Evolutionary conservation across 2,329 filamentous ascomycete genomes (phyloP), one percentile per base, ranked within the genome.

Genomic region (Apiospora hydei): DNA sequence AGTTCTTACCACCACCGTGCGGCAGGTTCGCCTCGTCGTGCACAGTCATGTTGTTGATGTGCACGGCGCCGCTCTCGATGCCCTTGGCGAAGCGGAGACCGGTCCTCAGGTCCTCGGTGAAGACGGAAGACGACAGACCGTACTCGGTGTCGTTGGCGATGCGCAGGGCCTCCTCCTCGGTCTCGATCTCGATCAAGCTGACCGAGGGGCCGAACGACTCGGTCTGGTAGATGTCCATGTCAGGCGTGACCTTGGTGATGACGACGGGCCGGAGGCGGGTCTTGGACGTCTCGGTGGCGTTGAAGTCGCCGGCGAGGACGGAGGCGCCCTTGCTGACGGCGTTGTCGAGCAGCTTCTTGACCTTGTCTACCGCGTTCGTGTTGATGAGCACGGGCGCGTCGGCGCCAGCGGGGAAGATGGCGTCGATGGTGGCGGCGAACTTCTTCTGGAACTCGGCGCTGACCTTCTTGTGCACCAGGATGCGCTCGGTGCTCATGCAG

Each of bases 71-170:
- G 24, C 85, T 86, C 72, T 93, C 85, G 68, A 90, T 86, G 73
- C 84, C 82, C 75, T 82, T 85, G 4, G 88, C 87, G 43, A 90
- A 81, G 24, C 85, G 83, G 69, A 90, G 74, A 0, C 86, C 88
- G 6, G 82, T 82, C 75, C 85, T 83, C 70, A 93, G 80, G 77
- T 91, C 87, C 77, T 87, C 84, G 0, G 91, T 93, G 78, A 92
- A 93, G 7, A 94, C 86, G 0, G 91, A 87, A 2, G 88, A 87
- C 4, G 86, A 85, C 10, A 94, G 87, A 4, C 92, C 92, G 77
- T 92, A 93, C 51, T 92, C 89, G 4, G 90, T 93, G 75, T 93
- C 89, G 76, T 94, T 93, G 24, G 91, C 90, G 38, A 92, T 82
- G 53, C 85, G 84, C 41, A 93, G 80, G 0, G 91, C 91, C 73